Conservation (phyloP, 2,329 filamentous ascomycete genomes). For the Fusarium dimerum region DNA sequence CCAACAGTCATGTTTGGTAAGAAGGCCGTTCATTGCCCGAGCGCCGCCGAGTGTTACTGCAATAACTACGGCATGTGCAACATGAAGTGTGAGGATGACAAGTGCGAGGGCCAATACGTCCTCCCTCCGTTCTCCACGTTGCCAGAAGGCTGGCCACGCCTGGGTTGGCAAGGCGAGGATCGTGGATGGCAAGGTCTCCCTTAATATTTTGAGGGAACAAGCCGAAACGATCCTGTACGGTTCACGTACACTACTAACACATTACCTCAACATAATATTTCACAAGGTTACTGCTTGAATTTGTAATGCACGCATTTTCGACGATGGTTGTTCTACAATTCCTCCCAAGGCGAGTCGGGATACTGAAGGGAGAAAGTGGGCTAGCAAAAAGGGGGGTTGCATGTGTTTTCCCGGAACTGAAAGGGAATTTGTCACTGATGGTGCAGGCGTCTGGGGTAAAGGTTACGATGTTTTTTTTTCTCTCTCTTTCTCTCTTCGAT, state of each 20-base stretch:
- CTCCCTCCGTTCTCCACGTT: slow-evolving; percentile 59
- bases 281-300: not conserved
- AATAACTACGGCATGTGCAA: slow-evolving; percentile 64
- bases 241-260: too few relatives aligned
- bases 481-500: too few relatives aligned
- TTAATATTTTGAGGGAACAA: slow-evolving; percentile 4
- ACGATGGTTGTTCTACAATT: not conserved
- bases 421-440: slow-evolving; percentile 12
- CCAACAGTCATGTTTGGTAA: slow-evolving; percentile 58
- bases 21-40: slow-evolving; percentile 59
- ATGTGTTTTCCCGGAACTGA: not conserved
- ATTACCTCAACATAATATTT: not conserved
- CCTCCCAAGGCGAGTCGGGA: not conserved
- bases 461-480: slow-evolving; percentile 15
- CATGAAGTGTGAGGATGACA: slow-evolving; percentile 41
- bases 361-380: not conserved
- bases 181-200: slow-evolving; percentile 27
- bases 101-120: slow-evolving; percentile 58
- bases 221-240: too few relatives aligned
- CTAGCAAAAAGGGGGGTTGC: not conserved
- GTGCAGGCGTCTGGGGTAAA: slow-evolving; percentile 20
- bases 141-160: slow-evolving; percentile 61
- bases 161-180: slow-evolving; percentile 31
- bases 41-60: slow-evolving; percentile 64
- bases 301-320: not conserved